These are phyloP conservation scores for Microascus cirrosus DNA, from an alignment of 2,329 filamentous ascomycete species.

Conservation along the genomic window DNA sequence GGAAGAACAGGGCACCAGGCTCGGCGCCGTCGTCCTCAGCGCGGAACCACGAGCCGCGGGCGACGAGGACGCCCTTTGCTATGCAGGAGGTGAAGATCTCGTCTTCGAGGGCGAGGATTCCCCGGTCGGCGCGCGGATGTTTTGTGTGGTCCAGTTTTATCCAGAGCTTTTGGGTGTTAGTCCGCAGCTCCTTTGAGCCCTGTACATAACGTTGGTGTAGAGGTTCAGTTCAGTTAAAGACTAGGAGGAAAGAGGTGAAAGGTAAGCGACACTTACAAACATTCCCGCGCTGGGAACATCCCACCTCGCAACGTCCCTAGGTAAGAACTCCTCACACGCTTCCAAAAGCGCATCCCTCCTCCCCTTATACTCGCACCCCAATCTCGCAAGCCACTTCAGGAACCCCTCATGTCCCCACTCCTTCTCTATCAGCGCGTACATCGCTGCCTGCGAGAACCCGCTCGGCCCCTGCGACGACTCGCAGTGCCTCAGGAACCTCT, in stretches of 20 bases:
- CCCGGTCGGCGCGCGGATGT: conserved; percentile 48
- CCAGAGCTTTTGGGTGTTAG: conserved; percentile 49
- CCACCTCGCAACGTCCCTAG: conserved; percentile 67
- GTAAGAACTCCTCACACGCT: conserved; percentile 71
- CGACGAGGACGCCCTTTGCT: conserved; percentile 66
- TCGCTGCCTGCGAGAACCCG: conserved; percentile 70
- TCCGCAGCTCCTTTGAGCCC: background rate
- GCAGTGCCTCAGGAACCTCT: conserved; percentile 70
- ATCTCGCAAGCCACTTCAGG: conserved; percentile 74
- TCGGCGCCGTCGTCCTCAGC: conserved; percentile 39
- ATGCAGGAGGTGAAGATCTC: conserved; percentile 74
- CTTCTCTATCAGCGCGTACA: conserved; percentile 87
- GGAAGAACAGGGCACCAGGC: conserved; percentile 61
- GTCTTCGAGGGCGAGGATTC: conserved; percentile 64
- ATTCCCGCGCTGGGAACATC: conserved; percentile 74
- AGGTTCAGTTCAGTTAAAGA: background rate
- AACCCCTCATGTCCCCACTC: conserved; percentile 90
- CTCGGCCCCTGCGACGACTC: conserved; percentile 81
- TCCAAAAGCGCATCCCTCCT: conserved; percentile 66
- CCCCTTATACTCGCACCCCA: conserved; percentile 70
- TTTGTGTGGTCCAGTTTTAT: conserved; percentile 53
- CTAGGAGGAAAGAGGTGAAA: background rate
- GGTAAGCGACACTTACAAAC: conserved; percentile 61
- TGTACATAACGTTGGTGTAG: background rate
- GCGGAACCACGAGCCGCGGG: conserved; percentile 83